Percentiles rank a stretch among this genome's conserved stretches.
These are phyloP conservation scores for Fomitopsis serialis DNA, from an alignment of 768 basidiomycete species.

Conservation along the genomic window DNA sequence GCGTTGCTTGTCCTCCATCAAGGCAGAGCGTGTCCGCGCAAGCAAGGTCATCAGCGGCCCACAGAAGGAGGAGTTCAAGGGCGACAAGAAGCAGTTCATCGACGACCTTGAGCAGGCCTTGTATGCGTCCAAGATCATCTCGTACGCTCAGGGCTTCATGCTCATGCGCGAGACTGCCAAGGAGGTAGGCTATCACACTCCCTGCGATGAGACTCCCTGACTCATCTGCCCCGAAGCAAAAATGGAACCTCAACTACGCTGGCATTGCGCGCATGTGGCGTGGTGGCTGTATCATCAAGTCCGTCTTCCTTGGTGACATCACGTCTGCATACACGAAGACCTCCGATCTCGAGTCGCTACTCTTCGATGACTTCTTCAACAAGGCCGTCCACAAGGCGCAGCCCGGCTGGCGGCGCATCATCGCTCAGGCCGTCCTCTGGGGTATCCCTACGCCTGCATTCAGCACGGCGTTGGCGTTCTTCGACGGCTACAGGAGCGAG, in stretches of 20 bases:
- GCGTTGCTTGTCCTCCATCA: slow-evolving; percentile 95
- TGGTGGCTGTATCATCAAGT: slow-evolving; percentile 98
- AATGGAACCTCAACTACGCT: slow-evolving; percentile 94
- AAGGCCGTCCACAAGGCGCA: slow-evolving; percentile 93
- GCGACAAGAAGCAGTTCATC: slow-evolving; percentile 98
- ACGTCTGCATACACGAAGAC: slow-evolving; percentile 87
- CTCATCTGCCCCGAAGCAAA: slow-evolving; percentile 36
- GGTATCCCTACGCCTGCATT: slow-evolving; percentile 98
- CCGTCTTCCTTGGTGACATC: slow-evolving; percentile 91
- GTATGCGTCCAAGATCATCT: slow-evolving; percentile 99
- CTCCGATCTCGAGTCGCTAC: slow-evolving; percentile 77
- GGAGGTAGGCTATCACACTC: slow-evolving; percentile 44
- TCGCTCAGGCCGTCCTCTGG: slow-evolving; percentile 95
- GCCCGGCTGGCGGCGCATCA: slow-evolving; percentile 95
- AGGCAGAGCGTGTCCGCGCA: slow-evolving; percentile 91
- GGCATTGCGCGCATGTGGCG: slow-evolving; percentile 99
- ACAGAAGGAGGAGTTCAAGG: slow-evolving; percentile 93
- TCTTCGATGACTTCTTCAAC: slow-evolving; percentile 98
- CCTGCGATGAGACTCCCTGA: background rate
- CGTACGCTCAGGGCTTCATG: slow-evolving; percentile 99
- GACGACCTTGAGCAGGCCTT: slow-evolving; percentile 98
- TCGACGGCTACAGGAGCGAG: slow-evolving; percentile 97
- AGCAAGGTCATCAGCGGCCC: slow-evolving; percentile 90
- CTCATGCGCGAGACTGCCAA: slow-evolving; percentile 98
- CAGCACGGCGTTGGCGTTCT: slow-evolving; percentile 97